Conservation (phyloP, 768 basidiomycete genomes). For the Russula vinacea region DNA sequence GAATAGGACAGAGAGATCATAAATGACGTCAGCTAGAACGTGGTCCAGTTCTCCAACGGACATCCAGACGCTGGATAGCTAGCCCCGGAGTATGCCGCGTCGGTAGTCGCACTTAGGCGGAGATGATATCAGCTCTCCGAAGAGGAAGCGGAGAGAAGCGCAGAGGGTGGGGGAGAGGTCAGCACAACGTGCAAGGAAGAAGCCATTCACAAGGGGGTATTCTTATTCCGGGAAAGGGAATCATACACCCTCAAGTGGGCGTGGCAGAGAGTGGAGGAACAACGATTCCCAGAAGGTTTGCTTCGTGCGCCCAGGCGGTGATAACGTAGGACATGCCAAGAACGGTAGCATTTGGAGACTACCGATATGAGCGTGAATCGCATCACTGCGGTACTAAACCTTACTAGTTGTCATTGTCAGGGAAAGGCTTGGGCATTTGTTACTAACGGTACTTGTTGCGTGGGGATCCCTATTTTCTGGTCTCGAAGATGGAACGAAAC, state of each 20-base stretch:
- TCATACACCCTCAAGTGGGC: background rate
- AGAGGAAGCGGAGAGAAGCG: slow-evolving; percentile 20
- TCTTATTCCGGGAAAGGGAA: slow-evolving; percentile 12
- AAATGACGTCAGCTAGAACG: slow-evolving; percentile 28
- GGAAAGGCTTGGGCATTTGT: background rate
- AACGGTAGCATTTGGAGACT: slow-evolving; percentile 17
- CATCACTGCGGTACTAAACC: slow-evolving; percentile 13
- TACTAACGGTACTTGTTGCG: background rate
- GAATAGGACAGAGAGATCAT: background rate
- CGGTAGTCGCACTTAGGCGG: slow-evolving; percentile 22
- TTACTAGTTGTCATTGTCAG: slow-evolving; percentile 8
- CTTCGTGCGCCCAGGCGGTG: slow-evolving; percentile 17
- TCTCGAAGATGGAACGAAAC: background rate
- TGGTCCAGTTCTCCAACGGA: slow-evolving; percentile 14
- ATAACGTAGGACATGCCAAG: slow-evolving; percentile 20
- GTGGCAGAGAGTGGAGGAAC: slow-evolving; percentile 10
- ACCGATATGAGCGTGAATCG: slow-evolving; percentile 27
- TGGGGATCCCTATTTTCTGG: background rate
- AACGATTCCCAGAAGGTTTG: slow-evolving; percentile 13
- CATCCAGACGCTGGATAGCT: slow-evolving; percentile 1
- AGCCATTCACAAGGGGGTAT: slow-evolving; percentile 19
- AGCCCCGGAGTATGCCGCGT: slow-evolving; percentile 16
- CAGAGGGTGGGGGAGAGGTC: slow-evolving; percentile 4
- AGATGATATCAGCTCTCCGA: slow-evolving; percentile 26
- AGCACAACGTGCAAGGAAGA: slow-evolving; percentile 25